A percentile compares a stretch with the other conserved stretches of the same genome.
Evolutionary conservation across 2,329 filamentous ascomycete genomes (phyloP).

Genomic region (Cladosporium austrohemisphaericum): DNA sequence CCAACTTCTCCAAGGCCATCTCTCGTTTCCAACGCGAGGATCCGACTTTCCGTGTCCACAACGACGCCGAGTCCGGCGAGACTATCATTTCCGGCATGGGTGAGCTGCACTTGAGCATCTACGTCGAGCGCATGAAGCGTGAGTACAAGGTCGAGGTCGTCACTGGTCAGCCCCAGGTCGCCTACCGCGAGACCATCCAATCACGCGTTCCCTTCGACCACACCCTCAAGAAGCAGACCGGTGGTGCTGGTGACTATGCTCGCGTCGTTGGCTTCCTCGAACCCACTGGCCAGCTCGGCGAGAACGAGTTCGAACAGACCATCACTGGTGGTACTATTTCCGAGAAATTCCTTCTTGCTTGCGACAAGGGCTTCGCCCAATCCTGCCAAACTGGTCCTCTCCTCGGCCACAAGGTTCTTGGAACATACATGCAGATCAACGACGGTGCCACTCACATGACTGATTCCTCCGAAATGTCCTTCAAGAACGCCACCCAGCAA

Average conservation of each 20-base stretch:
- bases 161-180: slow-evolving; percentile 94
- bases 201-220: slow-evolving; percentile 81
- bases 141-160: slow-evolving; percentile 96
- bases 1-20: slow-evolving; percentile 98
- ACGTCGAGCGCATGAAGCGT: slow-evolving; percentile 91
- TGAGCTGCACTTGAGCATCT: slow-evolving; percentile 93
- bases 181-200: slow-evolving; percentile 91
- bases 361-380: slow-evolving; percentile 87
- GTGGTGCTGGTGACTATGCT: slow-evolving; percentile 92
- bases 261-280: slow-evolving; percentile 90
- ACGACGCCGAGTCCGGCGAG: slow-evolving; percentile 88
- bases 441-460: slow-evolving; percentile 97
- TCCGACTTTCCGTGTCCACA: slow-evolving; percentile 91
- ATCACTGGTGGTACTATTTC: slow-evolving; percentile 87
- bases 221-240: slow-evolving; percentile 89
- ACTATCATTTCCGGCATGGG: slow-evolving; percentile 99
- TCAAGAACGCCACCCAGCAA: slow-evolving; percentile 90
- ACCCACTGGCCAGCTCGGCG: slow-evolving; percentile 67
- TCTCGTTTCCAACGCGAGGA: slow-evolving; percentile 98
- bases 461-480: slow-evolving; percentile 94
- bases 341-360: slow-evolving; percentile 93
- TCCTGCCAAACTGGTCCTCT: slow-evolving; percentile 83
- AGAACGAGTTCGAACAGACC: slow-evolving; percentile 81
- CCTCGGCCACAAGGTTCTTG: slow-evolving; percentile 88
- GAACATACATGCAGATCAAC: slow-evolving; percentile 84